Evolutionary conservation across 805 yeast species (phyloP).

Genomic region (Ogataea philodendri): DNA sequence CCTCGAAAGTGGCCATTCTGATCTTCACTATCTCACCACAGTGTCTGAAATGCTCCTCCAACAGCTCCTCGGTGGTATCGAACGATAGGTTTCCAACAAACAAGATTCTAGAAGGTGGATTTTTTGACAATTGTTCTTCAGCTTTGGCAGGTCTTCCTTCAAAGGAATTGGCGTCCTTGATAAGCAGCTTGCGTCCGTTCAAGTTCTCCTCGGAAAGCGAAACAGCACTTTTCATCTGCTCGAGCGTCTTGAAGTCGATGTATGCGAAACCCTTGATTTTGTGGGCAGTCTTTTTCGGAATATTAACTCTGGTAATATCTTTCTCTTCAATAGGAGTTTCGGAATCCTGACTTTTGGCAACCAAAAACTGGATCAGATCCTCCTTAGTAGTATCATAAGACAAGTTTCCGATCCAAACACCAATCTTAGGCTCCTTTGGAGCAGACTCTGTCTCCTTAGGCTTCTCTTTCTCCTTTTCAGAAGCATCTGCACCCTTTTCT

Average conservation of each 20-base stretch:
- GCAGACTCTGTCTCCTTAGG: slow-evolving; percentile 3
- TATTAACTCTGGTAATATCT: slow-evolving; percentile 71
- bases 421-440: slow-evolving; percentile 33
- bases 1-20: slow-evolving; percentile 98
- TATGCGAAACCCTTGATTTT: slow-evolving; percentile 88
- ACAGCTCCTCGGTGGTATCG: slow-evolving; percentile 79
- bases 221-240: slow-evolving; percentile 61
- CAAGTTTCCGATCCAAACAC: slow-evolving; percentile 94
- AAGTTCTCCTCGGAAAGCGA: slow-evolving; percentile 66
- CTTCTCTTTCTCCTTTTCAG: slow-evolving; percentile 8
- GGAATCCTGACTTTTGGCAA: slow-evolving; percentile 39
- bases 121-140: slow-evolving; percentile 51
- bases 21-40: slow-evolving; percentile 84
- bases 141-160: slow-evolving; percentile 79
- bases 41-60: slow-evolving; percentile 81
- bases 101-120: slow-evolving; percentile 84
- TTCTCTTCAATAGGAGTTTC: slow-evolving; percentile 41
- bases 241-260: slow-evolving; percentile 66
- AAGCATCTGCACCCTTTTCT: slow-evolving; percentile 34
- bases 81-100: slow-evolving; percentile 93
- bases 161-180: slow-evolving; percentile 75
- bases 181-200: slow-evolving; percentile 82
- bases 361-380: slow-evolving; percentile 64
- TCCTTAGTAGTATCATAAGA: slow-evolving; percentile 80
- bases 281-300: slow-evolving; percentile 69